A percentile compares a stretch with the other conserved stretches of the same genome.
Conservation (phyloP, 2,329 filamentous ascomycete genomes). For the Dactylellina leptospora region DNA sequence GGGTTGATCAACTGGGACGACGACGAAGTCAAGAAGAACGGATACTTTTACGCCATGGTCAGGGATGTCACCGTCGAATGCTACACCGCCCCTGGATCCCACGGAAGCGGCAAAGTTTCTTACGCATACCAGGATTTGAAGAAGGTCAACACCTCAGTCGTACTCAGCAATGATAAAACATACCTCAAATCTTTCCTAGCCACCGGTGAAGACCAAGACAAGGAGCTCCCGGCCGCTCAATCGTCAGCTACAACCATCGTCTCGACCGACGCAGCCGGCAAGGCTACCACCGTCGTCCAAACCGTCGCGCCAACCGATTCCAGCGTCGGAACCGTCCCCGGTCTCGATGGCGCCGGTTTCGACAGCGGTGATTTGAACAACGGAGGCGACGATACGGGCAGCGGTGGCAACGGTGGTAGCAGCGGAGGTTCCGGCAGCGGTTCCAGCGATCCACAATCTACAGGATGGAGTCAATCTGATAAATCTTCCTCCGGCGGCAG, state of each 20-base stretch:
- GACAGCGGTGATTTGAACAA: conserved; percentile 59
- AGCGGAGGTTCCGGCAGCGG: conserved; percentile 58
- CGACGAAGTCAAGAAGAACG: conserved; percentile 78
- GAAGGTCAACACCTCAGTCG: conserved; percentile 79
- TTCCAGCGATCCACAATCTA: conserved; percentile 37
- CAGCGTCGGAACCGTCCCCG: conserved; percentile 66
- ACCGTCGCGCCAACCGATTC: conserved; percentile 57
- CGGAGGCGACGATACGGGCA: conserved; percentile 53
- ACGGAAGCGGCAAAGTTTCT: conserved; percentile 67
- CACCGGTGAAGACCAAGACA: conserved; percentile 78
- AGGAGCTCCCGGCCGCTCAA: conserved; percentile 62
- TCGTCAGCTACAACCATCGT: conserved; percentile 56
- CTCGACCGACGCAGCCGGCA: conserved; percentile 42
- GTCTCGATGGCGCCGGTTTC: conserved; percentile 66
- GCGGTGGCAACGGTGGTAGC: conserved; percentile 57
- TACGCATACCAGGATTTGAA: conserved; percentile 76
- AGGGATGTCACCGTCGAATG: conserved; percentile 82
- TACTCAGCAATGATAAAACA: conserved; percentile 77
- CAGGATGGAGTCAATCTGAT: conserved; percentile 43
- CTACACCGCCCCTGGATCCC: conserved; percentile 81
- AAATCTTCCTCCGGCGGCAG: not conserved
- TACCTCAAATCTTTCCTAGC: conserved; percentile 80
- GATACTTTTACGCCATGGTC: conserved; percentile 88
- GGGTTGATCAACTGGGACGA: conserved; percentile 87
- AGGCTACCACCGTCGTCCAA: conserved; percentile 58